Evolutionary conservation across 208 protist genomes (phyloP).

Genomic region (Pavlovales sp.): DNA sequence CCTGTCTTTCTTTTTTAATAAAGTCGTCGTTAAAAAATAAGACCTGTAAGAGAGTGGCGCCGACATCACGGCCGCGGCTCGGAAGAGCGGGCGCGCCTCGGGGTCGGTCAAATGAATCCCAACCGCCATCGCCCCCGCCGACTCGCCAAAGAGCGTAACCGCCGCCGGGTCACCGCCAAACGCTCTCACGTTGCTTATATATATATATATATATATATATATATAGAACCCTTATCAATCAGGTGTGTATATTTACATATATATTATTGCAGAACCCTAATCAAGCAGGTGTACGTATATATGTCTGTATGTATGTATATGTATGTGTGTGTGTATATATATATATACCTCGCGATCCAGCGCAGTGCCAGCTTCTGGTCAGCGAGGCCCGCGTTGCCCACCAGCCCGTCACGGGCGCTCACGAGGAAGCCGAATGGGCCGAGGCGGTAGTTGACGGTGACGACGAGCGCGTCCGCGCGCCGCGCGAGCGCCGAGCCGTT

Average conservation of each 20-base stretch:
- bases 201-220: no score
- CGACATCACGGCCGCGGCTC: neutral
- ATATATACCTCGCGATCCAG: conserved; percentile 19
- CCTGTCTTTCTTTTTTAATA: no score
- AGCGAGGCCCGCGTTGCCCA: conserved; percentile 26
- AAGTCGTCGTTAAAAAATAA: no score
- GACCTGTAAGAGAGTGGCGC: no score
- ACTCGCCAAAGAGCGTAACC: conserved; percentile 41
- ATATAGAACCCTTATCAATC: no score
- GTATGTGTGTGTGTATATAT: no score
- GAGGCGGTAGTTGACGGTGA: conserved; percentile 24
- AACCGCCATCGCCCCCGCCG: conserved; percentile 39
- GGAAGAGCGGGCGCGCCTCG: neutral
- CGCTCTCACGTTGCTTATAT: neutral
- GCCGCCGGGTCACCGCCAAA: conserved; percentile 33
- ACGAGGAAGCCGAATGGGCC: conserved; percentile 14
- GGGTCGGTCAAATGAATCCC: neutral
- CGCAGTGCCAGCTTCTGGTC: conserved; percentile 36
- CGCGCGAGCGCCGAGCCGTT: neutral
- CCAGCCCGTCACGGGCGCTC: neutral
- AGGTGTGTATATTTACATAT: no score
- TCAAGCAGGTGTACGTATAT: no score
- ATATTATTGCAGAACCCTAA: no score
- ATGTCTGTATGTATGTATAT: no score
- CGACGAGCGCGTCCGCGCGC: neutral